Conservation (phyloP, 495 filamentous ascomycete genomes). For the Achaetomiella virescens region DNA sequence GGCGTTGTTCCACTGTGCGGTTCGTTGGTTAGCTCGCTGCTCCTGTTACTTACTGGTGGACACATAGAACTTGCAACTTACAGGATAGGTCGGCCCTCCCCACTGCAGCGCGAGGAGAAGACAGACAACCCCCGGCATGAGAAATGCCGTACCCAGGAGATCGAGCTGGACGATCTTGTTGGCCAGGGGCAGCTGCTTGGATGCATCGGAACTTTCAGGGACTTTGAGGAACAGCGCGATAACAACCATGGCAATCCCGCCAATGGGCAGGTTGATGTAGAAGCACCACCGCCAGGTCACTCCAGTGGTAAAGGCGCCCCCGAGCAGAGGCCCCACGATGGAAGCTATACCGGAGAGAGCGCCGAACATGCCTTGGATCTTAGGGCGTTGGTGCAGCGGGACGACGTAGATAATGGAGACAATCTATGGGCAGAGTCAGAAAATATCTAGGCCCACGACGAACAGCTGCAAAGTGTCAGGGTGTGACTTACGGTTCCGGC, state of each 20-base stretch:
- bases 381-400: conserved; percentile 38
- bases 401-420: conserved; percentile 40
- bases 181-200: conserved; percentile 11
- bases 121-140: conserved; percentile 63
- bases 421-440: background rate
- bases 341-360: conserved; percentile 40
- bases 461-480: background rate
- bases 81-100: conserved; percentile 58
- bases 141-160: conserved; percentile 53
- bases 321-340: conserved; percentile 29
- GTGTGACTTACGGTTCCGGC: conserved; percentile 22
- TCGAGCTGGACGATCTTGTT: conserved; percentile 53
- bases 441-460: too few relatives aligned
- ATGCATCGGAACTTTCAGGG: conserved; percentile 13
- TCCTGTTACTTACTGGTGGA: background rate
- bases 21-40: conserved; percentile 41
- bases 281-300: conserved; percentile 66
- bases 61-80: background rate
- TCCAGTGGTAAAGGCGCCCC: conserved; percentile 25
- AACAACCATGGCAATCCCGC: conserved; percentile 52
- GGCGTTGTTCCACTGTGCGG: conserved; percentile 38
- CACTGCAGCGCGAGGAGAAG: conserved; percentile 75
- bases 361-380: conserved; percentile 43
- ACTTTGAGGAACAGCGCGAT: conserved; percentile 45
- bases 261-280: conserved; percentile 68